Base-by-base conservation (phyloP, 257 asterid genomes). In the Jacaranda mimosifolia region DNA sequence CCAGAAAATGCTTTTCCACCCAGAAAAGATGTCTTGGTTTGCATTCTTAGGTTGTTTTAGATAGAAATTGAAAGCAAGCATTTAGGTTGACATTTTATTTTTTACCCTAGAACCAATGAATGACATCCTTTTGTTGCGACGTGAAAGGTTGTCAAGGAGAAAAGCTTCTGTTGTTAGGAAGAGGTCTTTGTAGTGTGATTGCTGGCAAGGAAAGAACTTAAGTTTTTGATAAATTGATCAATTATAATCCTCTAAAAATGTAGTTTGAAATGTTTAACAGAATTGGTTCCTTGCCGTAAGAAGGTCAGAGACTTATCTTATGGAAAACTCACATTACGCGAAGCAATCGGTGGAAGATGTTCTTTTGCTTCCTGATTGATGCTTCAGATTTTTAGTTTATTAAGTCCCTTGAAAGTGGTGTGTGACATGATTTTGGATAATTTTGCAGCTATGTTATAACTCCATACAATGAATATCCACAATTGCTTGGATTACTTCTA, bases 401-500 rank as follows among this genome's bases (percentile, higher is more conserved):
- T 17, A 42, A 35, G 68, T 68, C 78, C 74, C 70, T 64, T 46
- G 45, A 68, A 14, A 12, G n/a, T 36, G 74, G 39, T 10, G 51
- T 40, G 56, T 80, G 32, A 81, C 71, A 65, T 76, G 40, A 70
- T 66, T 78, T 73, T 74, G 72, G 75, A 72, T 76, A 74, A 56
- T 83, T 57, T 83, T 63, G 75, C 93, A 96, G 99, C 73, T 96
- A 96, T 74, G 99, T 96, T 43, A 91, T 96, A 59, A 86, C 96
- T 80, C 99, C 99, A 68, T 96, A 93, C 84, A 96, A 89, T 77
- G 98, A 93, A 85, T 90, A 90, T 79, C 98, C 99, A 2, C 95
- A 72, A 75, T 86, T 96, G 89, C 97, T 96, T 78, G 99, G 96
- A n/a, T 83, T 96, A 68, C 97, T 96, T 81, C 79, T 96, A 73